A percentile compares a stretch with the other conserved stretches of the same genome.
phyloP scores from a whole-genome alignment of 441 rosid genomes.

The Flueggea neowawraea region DNA sequence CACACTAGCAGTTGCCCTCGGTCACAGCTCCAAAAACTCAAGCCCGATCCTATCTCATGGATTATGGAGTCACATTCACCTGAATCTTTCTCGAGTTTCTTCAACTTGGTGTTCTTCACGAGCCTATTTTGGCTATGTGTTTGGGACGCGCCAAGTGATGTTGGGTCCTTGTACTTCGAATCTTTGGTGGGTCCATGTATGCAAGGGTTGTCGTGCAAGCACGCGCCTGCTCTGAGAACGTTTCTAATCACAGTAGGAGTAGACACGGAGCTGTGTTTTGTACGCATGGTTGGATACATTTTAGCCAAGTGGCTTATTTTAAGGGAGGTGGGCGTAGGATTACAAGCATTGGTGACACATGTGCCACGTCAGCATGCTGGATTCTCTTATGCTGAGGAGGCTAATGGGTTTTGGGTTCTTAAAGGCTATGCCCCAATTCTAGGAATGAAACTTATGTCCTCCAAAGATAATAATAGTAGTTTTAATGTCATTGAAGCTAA shows the following conservation, averaged over 20 bases:
- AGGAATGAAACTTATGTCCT: conserved; percentile 51
- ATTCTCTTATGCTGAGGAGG: conserved; percentile 65
- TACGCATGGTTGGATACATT: conserved; percentile 72
- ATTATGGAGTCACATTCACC: conserved; percentile 80
- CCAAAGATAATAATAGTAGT: conserved; percentile 16
- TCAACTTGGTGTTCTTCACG: conserved; percentile 53
- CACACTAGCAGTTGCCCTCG: conserved; percentile 51
- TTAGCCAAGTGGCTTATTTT: conserved; percentile 70
- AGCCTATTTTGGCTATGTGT: conserved; percentile 79
- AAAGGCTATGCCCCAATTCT: conserved; percentile 65
- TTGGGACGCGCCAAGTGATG: conserved; percentile 62
- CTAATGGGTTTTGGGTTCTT: conserved; percentile 74
- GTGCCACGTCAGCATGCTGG: conserved; percentile 31
- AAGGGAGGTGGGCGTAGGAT: conserved; percentile 58
- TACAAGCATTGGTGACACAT: conserved; percentile 30
- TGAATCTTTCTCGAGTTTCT: conserved; percentile 70
- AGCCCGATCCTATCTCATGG: conserved; percentile 76
- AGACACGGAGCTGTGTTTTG: conserved; percentile 69
- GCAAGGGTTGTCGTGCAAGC: conserved; percentile 35
- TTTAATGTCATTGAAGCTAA: conserved; percentile 44
- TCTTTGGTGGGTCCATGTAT: conserved; percentile 54
- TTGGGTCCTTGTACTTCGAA: conserved; percentile 67
- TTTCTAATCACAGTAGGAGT: conserved; percentile 58
- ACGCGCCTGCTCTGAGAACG: conserved; percentile 48
- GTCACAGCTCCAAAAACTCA: conserved; percentile 51